Percentiles rank a stretch among this genome's conserved stretches.
These are phyloP conservation scores for Xylaria sp. DNA, from an alignment of 2,329 filamentous ascomycete species.

Conservation along the genomic window DNA sequence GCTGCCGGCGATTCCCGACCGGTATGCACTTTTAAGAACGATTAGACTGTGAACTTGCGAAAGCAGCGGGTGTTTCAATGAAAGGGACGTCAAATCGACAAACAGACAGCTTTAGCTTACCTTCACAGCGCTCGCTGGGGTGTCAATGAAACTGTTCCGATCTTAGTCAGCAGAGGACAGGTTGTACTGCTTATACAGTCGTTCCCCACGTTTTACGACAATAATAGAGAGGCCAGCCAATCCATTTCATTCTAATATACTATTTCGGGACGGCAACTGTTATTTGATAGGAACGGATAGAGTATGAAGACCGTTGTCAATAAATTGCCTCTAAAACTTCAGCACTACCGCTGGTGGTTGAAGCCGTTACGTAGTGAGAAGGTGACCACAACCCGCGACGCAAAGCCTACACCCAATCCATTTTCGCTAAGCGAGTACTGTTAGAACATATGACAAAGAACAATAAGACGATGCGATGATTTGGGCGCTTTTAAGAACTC, in stretches of 20 bases:
- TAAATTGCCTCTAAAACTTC: background rate
- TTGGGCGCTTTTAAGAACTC: conserved; percentile 8
- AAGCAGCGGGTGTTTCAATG: too few relatives aligned
- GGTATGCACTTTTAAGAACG: too few relatives aligned
- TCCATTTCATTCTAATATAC: background rate
- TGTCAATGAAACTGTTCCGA: background rate
- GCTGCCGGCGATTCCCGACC: too few relatives aligned
- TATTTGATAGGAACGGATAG: background rate
- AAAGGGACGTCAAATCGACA: too few relatives aligned
- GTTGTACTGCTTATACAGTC: background rate
- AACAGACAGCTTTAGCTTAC: too few relatives aligned
- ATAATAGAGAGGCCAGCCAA: background rate
- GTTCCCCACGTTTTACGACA: too few relatives aligned
- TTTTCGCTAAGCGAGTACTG: background rate
- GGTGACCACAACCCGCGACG: too few relatives aligned
- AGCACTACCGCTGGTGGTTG: background rate
- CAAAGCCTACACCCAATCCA: background rate
- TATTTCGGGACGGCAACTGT: too few relatives aligned
- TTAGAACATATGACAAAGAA: background rate
- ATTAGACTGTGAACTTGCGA: too few relatives aligned
- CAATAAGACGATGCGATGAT: conserved; percentile 4
- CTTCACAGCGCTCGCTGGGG: too few relatives aligned
- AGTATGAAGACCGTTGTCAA: too few relatives aligned
- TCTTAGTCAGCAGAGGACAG: background rate
- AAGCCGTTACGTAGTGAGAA: background rate